Evolutionary conservation across 1,284 basidiomycete genomes (phyloP), one percentile per base, ranked within the genome.

Genomic region (Pterula multifida): DNA sequence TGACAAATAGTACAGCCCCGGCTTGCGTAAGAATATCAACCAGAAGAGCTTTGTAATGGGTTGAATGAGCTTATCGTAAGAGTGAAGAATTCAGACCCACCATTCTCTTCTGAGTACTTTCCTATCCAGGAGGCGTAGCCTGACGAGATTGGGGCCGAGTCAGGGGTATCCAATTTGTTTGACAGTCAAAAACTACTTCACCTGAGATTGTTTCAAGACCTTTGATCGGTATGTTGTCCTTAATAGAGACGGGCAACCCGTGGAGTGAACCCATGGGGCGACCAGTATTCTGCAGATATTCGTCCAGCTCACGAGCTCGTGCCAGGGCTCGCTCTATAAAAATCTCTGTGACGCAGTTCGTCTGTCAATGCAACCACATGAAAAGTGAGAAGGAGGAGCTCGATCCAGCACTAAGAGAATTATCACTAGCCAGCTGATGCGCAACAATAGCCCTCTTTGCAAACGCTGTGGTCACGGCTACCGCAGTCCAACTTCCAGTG

Each of bases 361-460:
- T 79, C 69, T 79, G 48, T 9, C 39, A 12, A 47, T 26, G 36
- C 44, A 23, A 50, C 54, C 49, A 32, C 47, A 46, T 32, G 22
- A 22, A 50, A 24, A 9, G 48, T 35, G 19, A 49, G 36, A 19
- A 26, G 2, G 23, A 15, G 3, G n/a, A n/a, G n/a, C n/a, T n/a
- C n/a, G n/a, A n/a, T n/a, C n/a, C n/a, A n/a, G n/a, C n/a, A n/a
- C n/a, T 1, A 15, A 32, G 46, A 36, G 21, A 35, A 25, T 11
- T 17, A 54, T 56, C 49, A 68, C 81, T 60, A 53, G 89, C 89
- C 9, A 89, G 64, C 61, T 91, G 90, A 53, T 91, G 89, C 0
- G 90, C 88, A 48, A 91, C 66, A 47, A 86, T 72, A 0, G 89
- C 85, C 19, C 88, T 72, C 66, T 91, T 90, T 61, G 78, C 79